A percentile compares a stretch with the other conserved stretches of the same genome.
These are phyloP conservation scores for Hypoxylon sp. DNA, from an alignment of 2,329 filamentous ascomycete genomes.

Conservation along the genomic window DNA sequence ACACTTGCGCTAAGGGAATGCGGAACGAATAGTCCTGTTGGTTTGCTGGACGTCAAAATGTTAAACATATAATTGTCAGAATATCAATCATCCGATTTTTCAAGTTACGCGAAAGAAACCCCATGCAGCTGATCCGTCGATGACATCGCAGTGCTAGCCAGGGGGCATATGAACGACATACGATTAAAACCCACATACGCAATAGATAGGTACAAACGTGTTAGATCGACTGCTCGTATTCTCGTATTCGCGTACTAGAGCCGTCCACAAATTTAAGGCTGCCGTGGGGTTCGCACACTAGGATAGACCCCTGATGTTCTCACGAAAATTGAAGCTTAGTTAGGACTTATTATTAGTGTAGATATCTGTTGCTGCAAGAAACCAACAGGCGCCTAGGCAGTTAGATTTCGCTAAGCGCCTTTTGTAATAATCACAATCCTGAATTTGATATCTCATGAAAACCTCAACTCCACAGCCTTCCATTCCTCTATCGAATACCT, in stretches of 20 bases:
- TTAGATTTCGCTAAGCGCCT: no score
- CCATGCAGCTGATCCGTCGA: no score
- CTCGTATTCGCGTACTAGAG: conserved; percentile 12
- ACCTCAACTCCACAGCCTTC: background rate
- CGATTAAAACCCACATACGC: no score
- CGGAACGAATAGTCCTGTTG: no score
- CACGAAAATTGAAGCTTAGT: no score
- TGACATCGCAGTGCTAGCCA: no score
- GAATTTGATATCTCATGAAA: background rate
- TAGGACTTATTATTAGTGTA: no score
- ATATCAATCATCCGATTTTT: background rate
- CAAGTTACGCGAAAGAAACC: background rate
- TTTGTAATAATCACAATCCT: background rate
- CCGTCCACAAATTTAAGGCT: conserved; percentile 16
- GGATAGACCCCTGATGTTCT: no score
- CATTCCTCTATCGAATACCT: background rate
- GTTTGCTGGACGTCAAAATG: background rate
- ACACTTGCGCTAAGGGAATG: background rate
- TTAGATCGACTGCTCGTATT: background rate
- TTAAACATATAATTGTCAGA: background rate
- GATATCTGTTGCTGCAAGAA: no score
- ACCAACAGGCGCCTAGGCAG: no score
- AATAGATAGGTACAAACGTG: background rate
- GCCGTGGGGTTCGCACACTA: background rate
- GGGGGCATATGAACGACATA: no score